These are phyloP conservation scores for Beauveria bassiana DNA, from an alignment of 2,329 filamentous ascomycete genomes.

Conservation along the genomic window DNA sequence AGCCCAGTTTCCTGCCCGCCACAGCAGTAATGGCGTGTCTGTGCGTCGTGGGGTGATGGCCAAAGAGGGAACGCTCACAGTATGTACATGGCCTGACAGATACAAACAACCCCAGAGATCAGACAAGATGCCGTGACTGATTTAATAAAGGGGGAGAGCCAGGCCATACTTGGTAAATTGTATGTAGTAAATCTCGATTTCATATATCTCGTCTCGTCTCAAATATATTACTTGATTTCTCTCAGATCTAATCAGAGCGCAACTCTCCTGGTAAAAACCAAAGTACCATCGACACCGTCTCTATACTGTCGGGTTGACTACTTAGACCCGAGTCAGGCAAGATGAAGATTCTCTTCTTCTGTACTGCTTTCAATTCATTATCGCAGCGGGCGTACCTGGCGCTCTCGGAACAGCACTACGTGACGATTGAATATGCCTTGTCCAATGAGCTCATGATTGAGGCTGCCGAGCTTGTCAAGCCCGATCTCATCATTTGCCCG, in stretches of 20 bases:
- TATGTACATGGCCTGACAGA: not conserved
- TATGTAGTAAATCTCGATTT: not conserved
- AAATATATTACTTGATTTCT: not conserved
- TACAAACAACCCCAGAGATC: not conserved
- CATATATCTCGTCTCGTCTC: not conserved
- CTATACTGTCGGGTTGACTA: not conserved
- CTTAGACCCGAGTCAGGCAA: not conserved
- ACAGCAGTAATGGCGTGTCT: not conserved
- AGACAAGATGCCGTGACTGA: not conserved
- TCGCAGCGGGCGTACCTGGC: conserved; percentile 32
- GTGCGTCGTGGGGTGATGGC: not conserved
- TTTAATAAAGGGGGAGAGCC: not conserved
- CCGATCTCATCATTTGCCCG: conserved; percentile 34
- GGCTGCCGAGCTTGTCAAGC: conserved; percentile 27
- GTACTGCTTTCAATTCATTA: conserved; percentile 36
- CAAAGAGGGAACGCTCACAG: not conserved
- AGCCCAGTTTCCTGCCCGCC: not conserved
- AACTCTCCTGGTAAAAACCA: not conserved
- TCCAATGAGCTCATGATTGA: conserved; percentile 27
- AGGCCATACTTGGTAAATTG: not conserved
- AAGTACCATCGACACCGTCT: not conserved
- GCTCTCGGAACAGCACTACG: conserved; percentile 26
- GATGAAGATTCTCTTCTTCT: conserved; percentile 36
- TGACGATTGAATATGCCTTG: conserved; percentile 32
- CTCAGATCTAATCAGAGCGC: not conserved